These are phyloP conservation scores for Lolium multiflorum DNA, from an alignment of 176 grass and related monocot species.

Conservation along the genomic window DNA sequence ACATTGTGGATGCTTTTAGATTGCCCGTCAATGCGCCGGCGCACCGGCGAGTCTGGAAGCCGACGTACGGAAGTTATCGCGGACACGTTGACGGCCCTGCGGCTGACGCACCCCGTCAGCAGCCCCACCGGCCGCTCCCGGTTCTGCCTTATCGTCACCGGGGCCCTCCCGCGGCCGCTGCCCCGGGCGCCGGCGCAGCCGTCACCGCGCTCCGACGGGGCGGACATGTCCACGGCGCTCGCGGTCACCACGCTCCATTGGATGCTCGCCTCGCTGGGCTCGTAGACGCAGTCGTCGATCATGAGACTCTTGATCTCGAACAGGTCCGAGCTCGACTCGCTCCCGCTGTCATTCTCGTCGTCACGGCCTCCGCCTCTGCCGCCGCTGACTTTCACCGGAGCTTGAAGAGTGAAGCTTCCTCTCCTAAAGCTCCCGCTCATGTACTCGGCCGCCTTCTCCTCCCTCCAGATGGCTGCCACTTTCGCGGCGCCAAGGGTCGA, in stretches of 20 bases:
- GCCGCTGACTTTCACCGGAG: conserved; percentile 34
- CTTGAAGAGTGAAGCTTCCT: conserved; percentile 36
- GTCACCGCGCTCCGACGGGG: conserved; percentile 46
- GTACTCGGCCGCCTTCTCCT: conserved; percentile 27
- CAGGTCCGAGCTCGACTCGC: conserved; percentile 93
- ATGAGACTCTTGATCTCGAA: conserved; percentile 94
- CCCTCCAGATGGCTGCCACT: conserved; percentile 42
- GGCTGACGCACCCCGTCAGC: conserved; percentile 72
- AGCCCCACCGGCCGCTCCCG: conserved; percentile 46
- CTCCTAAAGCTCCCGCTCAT: conserved; percentile 16
- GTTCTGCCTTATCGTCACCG: conserved; percentile 13
- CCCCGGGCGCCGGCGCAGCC: background rate
- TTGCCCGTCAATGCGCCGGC: background rate
- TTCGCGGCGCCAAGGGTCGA: conserved; percentile 44
- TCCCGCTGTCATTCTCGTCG: conserved; percentile 43
- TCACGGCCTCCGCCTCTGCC: background rate
- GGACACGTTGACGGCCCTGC: conserved; percentile 65
- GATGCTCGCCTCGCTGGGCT: conserved; percentile 89
- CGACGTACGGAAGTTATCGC: background rate
- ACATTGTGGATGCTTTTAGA: too few species aligned
- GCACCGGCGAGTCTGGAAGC: conserved; percentile 16
- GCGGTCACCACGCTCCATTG: conserved; percentile 87
- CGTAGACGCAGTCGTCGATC: conserved; percentile 64
- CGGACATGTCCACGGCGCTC: conserved; percentile 54
- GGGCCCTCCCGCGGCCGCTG: background rate